Evolutionary conservation across 768 basidiomycete species (phyloP), one percentile per base, ranked within the genome.

Genomic region (Kondoa malvinella): DNA sequence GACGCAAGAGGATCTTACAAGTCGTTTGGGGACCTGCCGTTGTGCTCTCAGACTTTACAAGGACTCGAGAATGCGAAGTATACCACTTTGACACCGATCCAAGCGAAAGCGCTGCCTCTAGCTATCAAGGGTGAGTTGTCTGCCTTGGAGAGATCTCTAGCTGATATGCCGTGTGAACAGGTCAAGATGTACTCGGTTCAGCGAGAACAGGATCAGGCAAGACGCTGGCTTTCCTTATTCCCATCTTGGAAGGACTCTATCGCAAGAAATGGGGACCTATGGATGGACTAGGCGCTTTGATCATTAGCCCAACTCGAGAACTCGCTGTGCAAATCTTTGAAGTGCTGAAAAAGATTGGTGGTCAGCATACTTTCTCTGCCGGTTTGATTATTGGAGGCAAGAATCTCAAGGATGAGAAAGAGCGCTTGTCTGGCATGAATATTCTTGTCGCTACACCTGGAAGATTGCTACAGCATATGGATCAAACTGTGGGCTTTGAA

Each of bases 371-470:
- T 21, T 94, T 97, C 77, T 94, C 90, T 3, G 94, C 94, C 0
- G 94, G 92, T 0, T 79, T 97, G 15, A 86, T 97, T 21, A 99
- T 99, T 57, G 94, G 94, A 3, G 94, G 94, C 58, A 99, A 96
- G 80, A 90, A 86, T 73, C 76, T 96, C 62, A 92, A 91, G 75
- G 92, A 94, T 70, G 94, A 99, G 76, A 73, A 75, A 40, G 92
- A 92, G 26, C 82, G 94, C 4, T 77, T 99, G 57, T 82, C 86
- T 12, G 82, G 89, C 56, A 97, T 97, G 92, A 99, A 99, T 73
- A 95, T 99, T 68, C 83, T 99, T n/a, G 89, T 99, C 17, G 94
- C 94, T 1, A 97, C 94, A 2, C 94, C 94, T 2, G 94, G 94
- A 29, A 83, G 94, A 58, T 80, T 99, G 57, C 79, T 99, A 58